Conservation (phyloP, 805 yeast species). For the Candida ulmi region DNA sequence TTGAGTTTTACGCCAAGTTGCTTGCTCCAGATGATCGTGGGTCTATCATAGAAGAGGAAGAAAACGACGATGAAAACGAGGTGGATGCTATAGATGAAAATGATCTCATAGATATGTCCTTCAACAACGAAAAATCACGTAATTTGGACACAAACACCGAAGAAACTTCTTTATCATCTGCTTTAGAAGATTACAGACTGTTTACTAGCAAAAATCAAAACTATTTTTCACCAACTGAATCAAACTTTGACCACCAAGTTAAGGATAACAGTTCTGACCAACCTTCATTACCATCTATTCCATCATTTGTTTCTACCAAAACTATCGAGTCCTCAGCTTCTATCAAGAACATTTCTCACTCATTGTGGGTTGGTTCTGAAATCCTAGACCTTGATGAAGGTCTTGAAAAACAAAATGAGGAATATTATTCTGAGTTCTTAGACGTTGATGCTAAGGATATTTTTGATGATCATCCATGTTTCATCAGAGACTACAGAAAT, state of each 20-base stretch:
- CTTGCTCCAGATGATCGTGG: background rate
- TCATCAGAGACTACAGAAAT: background rate
- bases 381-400: slow-evolving; percentile 3
- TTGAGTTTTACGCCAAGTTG: slow-evolving; percentile 16
- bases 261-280: background rate
- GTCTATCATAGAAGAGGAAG: background rate
- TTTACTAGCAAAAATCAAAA: slow-evolving; percentile 8
- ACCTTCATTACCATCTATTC: slow-evolving; percentile 4
- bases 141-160: background rate
- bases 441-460: slow-evolving; percentile 11
- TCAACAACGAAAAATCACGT: background rate
- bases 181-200: slow-evolving; percentile 18
- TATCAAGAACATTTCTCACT: slow-evolving; percentile 13
- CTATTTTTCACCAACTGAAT: slow-evolving; percentile 1
- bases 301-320: slow-evolving; percentile 11
- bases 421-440: slow-evolving; percentile 7
- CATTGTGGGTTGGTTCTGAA: slow-evolving; percentile 21
- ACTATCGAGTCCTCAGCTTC: slow-evolving; percentile 13
- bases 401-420: background rate
- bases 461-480: slow-evolving; percentile 7
- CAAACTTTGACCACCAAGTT: background rate
- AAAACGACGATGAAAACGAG: slow-evolving; percentile 5
- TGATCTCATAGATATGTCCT: too few relatives aligned
- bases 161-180: slow-evolving; percentile 9
- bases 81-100: too few relatives aligned